phyloP scores from a whole-genome alignment of 495 filamentous ascomycete species.

The Polyplosphaeria fusca region DNA sequence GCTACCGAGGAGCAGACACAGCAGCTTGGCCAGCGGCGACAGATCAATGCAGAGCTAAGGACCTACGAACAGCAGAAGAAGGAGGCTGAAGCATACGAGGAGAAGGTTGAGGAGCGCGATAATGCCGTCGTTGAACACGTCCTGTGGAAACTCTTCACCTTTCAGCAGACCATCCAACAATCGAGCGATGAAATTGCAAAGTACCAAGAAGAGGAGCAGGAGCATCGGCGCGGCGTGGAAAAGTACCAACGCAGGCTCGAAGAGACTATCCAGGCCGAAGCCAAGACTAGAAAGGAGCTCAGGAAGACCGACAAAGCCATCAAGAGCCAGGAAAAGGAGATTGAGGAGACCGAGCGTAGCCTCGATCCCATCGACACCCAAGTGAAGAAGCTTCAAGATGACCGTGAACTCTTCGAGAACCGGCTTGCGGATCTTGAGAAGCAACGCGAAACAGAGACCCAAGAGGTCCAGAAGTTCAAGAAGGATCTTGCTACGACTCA shows the following conservation, averaged over 20 bases:
- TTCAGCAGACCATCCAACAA: slow-evolving; percentile 87
- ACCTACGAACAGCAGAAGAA: slow-evolving; percentile 96
- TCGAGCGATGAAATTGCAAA: slow-evolving; percentile 87
- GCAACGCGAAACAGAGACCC: slow-evolving; percentile 67
- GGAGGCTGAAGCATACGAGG: slow-evolving; percentile 87
- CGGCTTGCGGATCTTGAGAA: slow-evolving; percentile 68
- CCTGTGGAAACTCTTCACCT: slow-evolving; percentile 95
- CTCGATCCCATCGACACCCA: slow-evolving; percentile 91
- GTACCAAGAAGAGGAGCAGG: slow-evolving; percentile 94
- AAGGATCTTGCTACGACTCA: slow-evolving; percentile 80
- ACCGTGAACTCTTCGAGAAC: slow-evolving; percentile 62
- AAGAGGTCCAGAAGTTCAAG: slow-evolving; percentile 64
- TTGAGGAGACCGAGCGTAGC: slow-evolving; percentile 79
- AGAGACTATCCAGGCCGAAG: slow-evolving; percentile 80
- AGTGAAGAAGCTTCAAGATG: slow-evolving; percentile 71
- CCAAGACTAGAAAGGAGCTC: slow-evolving; percentile 73
- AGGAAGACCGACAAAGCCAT: slow-evolving; percentile 78
- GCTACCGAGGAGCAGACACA: slow-evolving; percentile 83
- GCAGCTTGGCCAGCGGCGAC: slow-evolving; percentile 81
- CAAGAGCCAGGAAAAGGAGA: slow-evolving; percentile 79
- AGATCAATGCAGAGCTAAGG: slow-evolving; percentile 96
- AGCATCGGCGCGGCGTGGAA: slow-evolving; percentile 82
- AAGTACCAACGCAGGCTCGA: slow-evolving; percentile 80
- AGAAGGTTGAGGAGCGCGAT: slow-evolving; percentile 84
- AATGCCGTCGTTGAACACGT: slow-evolving; percentile 91